These are phyloP conservation scores for Cylindrodendrum hubeiense DNA, from an alignment of 2,329 filamentous ascomycete genomes.

Conservation along the genomic window DNA sequence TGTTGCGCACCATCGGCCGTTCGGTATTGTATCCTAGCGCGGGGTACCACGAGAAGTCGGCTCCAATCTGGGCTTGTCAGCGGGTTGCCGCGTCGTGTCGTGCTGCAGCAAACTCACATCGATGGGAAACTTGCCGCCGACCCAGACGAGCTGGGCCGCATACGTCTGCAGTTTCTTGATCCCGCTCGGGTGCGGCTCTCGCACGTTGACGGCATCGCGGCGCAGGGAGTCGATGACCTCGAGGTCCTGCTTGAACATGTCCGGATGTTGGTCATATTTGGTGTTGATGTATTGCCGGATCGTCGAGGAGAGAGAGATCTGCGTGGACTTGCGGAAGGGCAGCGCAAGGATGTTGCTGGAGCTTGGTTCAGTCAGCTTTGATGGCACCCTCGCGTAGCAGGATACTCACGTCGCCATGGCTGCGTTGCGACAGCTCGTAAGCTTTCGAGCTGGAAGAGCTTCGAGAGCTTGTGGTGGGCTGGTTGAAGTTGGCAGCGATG, in stretches of 20 bases:
- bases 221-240: conserved; percentile 87
- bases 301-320: conserved; percentile 81
- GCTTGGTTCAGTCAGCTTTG: conserved; percentile 34
- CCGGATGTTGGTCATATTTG: conserved; percentile 98
- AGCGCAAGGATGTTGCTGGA: conserved; percentile 76
- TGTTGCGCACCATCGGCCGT: conserved; percentile 75
- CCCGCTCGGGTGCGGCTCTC: conserved; percentile 88
- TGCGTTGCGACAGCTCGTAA: conserved; percentile 18
- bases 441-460: conserved; percentile 14
- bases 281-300: conserved; percentile 96
- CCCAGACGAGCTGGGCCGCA: conserved; percentile 92
- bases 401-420: conserved; percentile 46
- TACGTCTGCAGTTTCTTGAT: conserved; percentile 91
- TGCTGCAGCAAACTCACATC: conserved; percentile 68
- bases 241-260: conserved; percentile 92
- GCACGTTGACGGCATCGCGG: conserved; percentile 86
- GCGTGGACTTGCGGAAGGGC: conserved; percentile 88
- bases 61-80: conserved; percentile 76
- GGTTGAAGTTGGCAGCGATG: conserved; percentile 35
- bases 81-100: not conserved
- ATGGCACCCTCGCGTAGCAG: not conserved
- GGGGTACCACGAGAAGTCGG: conserved; percentile 97
- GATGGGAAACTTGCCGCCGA: conserved; percentile 94
- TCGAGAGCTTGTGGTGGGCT: conserved; percentile 16
- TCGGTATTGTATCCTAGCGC: conserved; percentile 90